These are phyloP conservation scores for Thymus mandschuricus DNA, from an alignment of 257 asterid species.

Conservation along the genomic window DNA sequence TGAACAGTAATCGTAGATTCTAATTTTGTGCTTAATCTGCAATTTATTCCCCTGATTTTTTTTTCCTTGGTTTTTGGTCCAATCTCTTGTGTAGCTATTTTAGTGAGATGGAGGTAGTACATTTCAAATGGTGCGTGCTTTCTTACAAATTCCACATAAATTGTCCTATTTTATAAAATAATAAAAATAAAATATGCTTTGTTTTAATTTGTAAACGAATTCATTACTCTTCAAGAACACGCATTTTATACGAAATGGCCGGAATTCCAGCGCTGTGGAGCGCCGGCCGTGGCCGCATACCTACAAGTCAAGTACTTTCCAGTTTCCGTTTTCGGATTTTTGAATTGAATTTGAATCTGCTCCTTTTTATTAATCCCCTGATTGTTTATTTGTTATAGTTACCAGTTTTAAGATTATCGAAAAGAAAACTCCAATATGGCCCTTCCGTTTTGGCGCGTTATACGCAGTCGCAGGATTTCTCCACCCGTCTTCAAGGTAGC, in stretches of 20 bases:
- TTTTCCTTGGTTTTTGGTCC: no score
- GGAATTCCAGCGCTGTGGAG: slow-evolving; percentile 64
- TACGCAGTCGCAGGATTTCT: slow-evolving; percentile 75
- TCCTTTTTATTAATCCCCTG: background rate
- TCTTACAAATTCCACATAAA: no score
- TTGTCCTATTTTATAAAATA: no score
- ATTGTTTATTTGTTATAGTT: slow-evolving; percentile 41
- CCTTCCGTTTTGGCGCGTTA: slow-evolving; percentile 57
- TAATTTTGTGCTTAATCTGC: no score
- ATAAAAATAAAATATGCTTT: no score
- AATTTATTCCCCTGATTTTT: no score
- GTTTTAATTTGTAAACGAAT: no score
- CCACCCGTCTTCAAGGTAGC: slow-evolving; percentile 84
- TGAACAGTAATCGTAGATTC: no score
- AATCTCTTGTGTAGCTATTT: no score
- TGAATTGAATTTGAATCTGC: background rate
- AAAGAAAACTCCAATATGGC: slow-evolving; percentile 38
- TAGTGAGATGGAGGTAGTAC: no score
- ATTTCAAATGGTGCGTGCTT: no score
- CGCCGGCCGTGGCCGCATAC: slow-evolving; percentile 49
- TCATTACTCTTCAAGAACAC: background rate
- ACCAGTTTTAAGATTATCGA: slow-evolving; percentile 44
- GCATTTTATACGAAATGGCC: slow-evolving; percentile 39
- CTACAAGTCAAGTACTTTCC: slow-evolving; percentile 55
- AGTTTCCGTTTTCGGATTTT: background rate